These are phyloP conservation scores for Rhizopus arrhizus DNA, from an alignment of 371 early-diverging fungal genomes.

Conservation along the genomic window DNA sequence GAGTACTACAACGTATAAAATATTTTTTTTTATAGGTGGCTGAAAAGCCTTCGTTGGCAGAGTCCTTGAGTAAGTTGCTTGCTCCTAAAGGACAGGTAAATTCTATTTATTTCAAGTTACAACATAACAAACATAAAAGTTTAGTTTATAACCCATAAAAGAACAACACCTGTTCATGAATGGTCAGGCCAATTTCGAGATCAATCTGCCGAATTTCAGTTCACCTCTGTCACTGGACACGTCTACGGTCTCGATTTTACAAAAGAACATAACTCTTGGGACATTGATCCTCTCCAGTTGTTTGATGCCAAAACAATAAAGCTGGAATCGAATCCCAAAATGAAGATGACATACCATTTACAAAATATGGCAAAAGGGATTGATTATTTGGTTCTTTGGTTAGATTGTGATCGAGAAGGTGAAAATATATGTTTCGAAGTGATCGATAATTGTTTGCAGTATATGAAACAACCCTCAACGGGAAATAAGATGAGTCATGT, in stretches of 20 bases:
- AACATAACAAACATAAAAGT: not conserved
- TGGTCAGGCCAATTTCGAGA: slow-evolving; percentile 46
- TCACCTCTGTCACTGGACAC: slow-evolving; percentile 54
- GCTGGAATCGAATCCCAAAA: slow-evolving; percentile 50
- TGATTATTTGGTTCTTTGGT: slow-evolving; percentile 67
- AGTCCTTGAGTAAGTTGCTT: slow-evolving; percentile 60
- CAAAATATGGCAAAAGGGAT: slow-evolving; percentile 44
- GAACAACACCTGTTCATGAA: slow-evolving; percentile 50
- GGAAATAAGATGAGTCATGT: slow-evolving; percentile 36
- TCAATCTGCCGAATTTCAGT: slow-evolving; percentile 42
- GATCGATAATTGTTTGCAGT: slow-evolving; percentile 37
- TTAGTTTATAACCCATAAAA: slow-evolving; percentile 39
- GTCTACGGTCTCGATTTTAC: slow-evolving; percentile 54
- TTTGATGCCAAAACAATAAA: slow-evolving; percentile 51
- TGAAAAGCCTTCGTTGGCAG: slow-evolving; percentile 80
- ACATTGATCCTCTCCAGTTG: slow-evolving; percentile 44
- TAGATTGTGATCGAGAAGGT: slow-evolving; percentile 80
- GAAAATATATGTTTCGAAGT: slow-evolving; percentile 77
- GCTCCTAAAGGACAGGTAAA: slow-evolving; percentile 49
- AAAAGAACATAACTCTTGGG: slow-evolving; percentile 55
- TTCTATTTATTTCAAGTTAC: not conserved
- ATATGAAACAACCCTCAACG: slow-evolving; percentile 33
- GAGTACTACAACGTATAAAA: not conserved
- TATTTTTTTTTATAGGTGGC: slow-evolving; percentile 54
- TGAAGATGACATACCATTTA: slow-evolving; percentile 51